Evolutionary conservation across 2,329 filamentous ascomycete genomes (phyloP).

Genomic region (Aureobasidium sp.): DNA sequence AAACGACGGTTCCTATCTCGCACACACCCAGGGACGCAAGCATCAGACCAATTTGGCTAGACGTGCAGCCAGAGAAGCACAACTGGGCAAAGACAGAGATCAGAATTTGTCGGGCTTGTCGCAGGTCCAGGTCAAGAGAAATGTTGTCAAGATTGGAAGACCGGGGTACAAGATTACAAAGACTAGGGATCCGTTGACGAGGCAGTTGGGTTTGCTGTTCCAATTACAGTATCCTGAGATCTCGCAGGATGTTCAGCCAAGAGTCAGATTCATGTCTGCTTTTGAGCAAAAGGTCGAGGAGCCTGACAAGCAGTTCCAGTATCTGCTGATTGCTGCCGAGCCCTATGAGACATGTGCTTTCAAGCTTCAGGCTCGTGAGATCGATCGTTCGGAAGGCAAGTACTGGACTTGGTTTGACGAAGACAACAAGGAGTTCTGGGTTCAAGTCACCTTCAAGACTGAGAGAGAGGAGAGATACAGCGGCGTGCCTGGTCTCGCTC

Average conservation of each 20-base stretch:
- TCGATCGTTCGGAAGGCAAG: constrained; percentile 79
- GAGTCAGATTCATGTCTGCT: constrained; percentile 94
- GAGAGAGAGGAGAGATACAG: constrained; percentile 87
- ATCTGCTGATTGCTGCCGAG: constrained; percentile 88
- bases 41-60: constrained; percentile 97
- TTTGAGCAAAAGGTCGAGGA: constrained; percentile 95
- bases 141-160: constrained; percentile 88
- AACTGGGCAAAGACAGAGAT: constrained; percentile 68
- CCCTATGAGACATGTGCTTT: constrained; percentile 97
- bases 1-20: constrained; percentile 97
- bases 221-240: constrained; percentile 95
- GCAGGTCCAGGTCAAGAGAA: constrained; percentile 62
- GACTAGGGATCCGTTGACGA: constrained; percentile 77
- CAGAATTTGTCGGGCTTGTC: constrained; percentile 62
- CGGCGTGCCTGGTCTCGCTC: constrained; percentile 54
- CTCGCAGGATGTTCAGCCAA: constrained; percentile 63
- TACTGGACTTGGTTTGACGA: constrained; percentile 95
- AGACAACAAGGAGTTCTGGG: constrained; percentile 94
- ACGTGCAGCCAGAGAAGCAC: constrained; percentile 89
- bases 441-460: constrained; percentile 97
- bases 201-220: constrained; percentile 88
- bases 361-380: constrained; percentile 88
- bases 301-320: constrained; percentile 90
- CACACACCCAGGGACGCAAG: constrained; percentile 96
- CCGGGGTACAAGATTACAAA: constrained; percentile 99